Percentiles rank a stretch among this genome's conserved stretches.
Conservation (phyloP, 179 eudicot species). For the Pouteria campechiana region DNA sequence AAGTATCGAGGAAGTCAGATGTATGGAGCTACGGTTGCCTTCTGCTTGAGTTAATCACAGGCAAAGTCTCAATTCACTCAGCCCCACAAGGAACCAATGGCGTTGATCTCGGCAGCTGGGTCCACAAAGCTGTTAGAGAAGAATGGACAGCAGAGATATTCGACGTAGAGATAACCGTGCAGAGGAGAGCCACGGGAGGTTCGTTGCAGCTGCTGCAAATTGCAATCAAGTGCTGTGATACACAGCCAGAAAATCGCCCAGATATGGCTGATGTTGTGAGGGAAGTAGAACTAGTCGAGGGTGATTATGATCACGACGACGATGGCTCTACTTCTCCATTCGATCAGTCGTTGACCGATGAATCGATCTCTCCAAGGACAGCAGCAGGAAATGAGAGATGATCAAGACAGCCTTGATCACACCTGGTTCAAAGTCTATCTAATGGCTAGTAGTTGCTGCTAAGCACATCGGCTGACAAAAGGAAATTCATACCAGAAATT, state of each 20-base stretch:
- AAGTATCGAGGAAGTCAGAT: constrained; percentile 27
- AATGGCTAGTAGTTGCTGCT: too few species aligned
- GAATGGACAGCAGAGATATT: constrained; percentile 49
- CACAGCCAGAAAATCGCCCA: constrained; percentile 30
- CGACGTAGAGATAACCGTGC: constrained; percentile 20
- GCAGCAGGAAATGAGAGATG: too few species aligned
- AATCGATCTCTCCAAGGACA: constrained; percentile 19
- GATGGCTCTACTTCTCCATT: constrained; percentile 10
- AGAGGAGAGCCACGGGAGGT: constrained; percentile 21
- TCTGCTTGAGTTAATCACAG: constrained; percentile 33
- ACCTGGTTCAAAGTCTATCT: too few species aligned
- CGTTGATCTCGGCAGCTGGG: constrained; percentile 31
- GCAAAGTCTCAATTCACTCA: constrained; percentile 14
- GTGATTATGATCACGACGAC: constrained; percentile 19
- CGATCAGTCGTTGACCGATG: constrained; percentile 24
- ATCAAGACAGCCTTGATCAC: too few species aligned
- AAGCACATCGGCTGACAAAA: too few species aligned
- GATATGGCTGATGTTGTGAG: constrained; percentile 21
- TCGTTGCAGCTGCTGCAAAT: constrained; percentile 26
- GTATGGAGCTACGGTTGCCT: constrained; percentile 35
- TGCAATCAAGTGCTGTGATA: constrained; percentile 30
- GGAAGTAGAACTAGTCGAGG: constrained; percentile 21
- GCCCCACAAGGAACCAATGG: constrained; percentile 15
- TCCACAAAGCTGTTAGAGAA: constrained; percentile 37
- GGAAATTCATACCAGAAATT: too few species aligned